These are phyloP conservation scores for Capsella bursapastoris DNA, from an alignment of 345 rosid species.

Conservation along the genomic window DNA sequence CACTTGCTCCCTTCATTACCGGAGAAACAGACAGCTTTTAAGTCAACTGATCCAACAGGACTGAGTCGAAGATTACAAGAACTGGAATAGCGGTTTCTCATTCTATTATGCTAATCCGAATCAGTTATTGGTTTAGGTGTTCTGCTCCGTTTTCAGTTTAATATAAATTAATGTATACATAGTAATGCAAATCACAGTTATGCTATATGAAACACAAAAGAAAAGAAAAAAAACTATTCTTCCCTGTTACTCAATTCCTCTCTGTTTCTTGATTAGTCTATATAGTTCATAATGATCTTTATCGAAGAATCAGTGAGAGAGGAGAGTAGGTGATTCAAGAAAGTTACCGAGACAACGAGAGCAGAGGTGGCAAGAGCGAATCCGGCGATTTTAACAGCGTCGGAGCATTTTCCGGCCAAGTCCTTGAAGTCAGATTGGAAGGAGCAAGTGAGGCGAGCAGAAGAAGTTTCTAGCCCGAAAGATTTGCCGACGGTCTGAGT, in stretches of 20 bases:
- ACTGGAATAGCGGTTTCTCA: background rate
- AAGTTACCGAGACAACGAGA: constrained; percentile 82
- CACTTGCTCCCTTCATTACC: constrained; percentile 73
- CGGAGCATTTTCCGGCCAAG: constrained; percentile 69
- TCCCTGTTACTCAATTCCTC: background rate
- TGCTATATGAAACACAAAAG: background rate
- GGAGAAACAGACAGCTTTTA: background rate
- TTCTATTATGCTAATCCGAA: background rate
- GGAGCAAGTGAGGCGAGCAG: constrained; percentile 76
- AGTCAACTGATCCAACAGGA: background rate
- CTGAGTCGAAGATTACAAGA: background rate
- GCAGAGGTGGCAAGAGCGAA: constrained; percentile 96
- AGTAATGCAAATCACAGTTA: background rate
- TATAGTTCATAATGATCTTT: background rate
- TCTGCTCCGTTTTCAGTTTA: background rate
- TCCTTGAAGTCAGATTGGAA: constrained; percentile 70
- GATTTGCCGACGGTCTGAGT: constrained; percentile 57
- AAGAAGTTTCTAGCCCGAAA: constrained; percentile 60
- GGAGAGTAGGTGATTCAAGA: background rate
- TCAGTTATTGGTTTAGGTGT: background rate
- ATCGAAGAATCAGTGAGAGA: background rate
- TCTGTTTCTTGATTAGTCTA: background rate
- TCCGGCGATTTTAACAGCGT: constrained; percentile 79
- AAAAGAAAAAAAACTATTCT: background rate
- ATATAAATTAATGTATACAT: background rate